These are phyloP conservation scores for Cytospora chrysosperma DNA, from an alignment of 2,329 filamentous ascomycete species.

Conservation along the genomic window DNA sequence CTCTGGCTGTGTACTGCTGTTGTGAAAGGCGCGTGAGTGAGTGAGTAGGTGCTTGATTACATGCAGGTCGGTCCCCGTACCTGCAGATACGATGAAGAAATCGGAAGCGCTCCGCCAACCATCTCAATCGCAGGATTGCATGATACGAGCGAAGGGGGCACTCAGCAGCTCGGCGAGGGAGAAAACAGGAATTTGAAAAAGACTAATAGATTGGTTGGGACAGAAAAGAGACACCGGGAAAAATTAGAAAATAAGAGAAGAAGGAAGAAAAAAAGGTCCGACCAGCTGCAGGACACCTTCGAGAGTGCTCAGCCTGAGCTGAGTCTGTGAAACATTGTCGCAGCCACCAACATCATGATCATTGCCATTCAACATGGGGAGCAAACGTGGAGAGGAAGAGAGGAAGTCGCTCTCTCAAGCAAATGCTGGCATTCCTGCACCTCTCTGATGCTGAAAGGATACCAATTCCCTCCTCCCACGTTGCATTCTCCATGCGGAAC, in stretches of 20 bases:
- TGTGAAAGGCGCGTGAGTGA: neutral
- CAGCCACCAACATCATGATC: slow-evolving; percentile 2
- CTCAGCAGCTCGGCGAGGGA: neutral
- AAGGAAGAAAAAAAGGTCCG: neutral
- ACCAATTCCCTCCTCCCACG: neutral
- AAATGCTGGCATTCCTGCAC: neutral
- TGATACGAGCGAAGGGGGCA: neutral
- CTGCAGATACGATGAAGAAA: slow-evolving; percentile 23
- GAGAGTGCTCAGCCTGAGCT: neutral
- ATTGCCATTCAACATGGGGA: neutral
- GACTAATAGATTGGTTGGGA: neutral
- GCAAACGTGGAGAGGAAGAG: neutral
- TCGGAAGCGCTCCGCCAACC: neutral
- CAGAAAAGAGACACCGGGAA: neutral
- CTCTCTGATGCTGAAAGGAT: neutral
- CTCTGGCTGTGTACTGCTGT: neutral
- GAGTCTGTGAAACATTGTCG: slow-evolving; percentile 20
- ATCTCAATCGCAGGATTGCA: neutral
- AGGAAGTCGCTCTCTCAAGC: no score
- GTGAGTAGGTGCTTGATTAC: neutral
- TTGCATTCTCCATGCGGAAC: neutral
- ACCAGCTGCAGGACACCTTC: neutral
- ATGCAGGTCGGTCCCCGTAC: slow-evolving; percentile 10
- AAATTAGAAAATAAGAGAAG: no score
- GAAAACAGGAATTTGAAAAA: neutral